Conservation (phyloP, 345 rosid species). For the Capsella bursapastoris region DNA sequence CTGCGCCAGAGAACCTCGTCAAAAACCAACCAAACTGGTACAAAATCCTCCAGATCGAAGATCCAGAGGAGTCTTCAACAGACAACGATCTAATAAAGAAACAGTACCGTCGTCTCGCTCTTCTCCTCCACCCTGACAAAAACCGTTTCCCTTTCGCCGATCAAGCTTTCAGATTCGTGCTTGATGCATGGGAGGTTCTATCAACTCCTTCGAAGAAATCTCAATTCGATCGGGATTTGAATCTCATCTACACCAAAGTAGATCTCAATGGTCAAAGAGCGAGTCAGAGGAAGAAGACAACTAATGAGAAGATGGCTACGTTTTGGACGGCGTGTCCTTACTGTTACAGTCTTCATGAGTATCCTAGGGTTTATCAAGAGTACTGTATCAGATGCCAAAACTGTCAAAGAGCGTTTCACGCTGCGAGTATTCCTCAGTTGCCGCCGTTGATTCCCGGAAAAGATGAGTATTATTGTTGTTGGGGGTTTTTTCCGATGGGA, state of each 20-base stretch:
- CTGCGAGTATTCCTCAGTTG: slow-evolving; percentile 54
- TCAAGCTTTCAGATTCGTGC: slow-evolving; percentile 82
- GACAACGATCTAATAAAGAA: slow-evolving; percentile 73
- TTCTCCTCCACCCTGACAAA: slow-evolving; percentile 91
- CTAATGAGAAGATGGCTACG: slow-evolving; percentile 49
- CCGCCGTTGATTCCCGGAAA: slow-evolving; percentile 83
- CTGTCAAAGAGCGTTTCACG: slow-evolving; percentile 81
- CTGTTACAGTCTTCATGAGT: slow-evolving; percentile 80
- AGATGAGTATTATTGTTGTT: slow-evolving; percentile 83
- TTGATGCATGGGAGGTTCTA: slow-evolving; percentile 82
- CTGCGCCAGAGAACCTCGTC: slow-evolving; percentile 62
- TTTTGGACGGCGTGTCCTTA: slow-evolving; percentile 97
- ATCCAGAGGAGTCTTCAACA: slow-evolving; percentile 44
- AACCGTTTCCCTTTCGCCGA: slow-evolving; percentile 72
- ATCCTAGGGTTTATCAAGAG: slow-evolving; percentile 73
- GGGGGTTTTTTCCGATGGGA: slow-evolving; percentile 89
- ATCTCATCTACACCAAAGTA: slow-evolving; percentile 57
- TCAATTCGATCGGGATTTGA: slow-evolving; percentile 63
- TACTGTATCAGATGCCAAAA: slow-evolving; percentile 82
- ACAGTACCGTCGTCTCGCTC: slow-evolving; percentile 83
- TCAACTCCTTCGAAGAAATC: slow-evolving; percentile 64
- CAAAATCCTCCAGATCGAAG: slow-evolving; percentile 72
- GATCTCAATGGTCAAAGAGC: slow-evolving; percentile 49
- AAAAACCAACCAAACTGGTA: slow-evolving; percentile 79
- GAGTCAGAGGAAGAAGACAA: slow-evolving; percentile 26